Evolutionary conservation across 2,329 filamentous ascomycete species (phyloP).

Genomic region (Talaromyces sp.): DNA sequence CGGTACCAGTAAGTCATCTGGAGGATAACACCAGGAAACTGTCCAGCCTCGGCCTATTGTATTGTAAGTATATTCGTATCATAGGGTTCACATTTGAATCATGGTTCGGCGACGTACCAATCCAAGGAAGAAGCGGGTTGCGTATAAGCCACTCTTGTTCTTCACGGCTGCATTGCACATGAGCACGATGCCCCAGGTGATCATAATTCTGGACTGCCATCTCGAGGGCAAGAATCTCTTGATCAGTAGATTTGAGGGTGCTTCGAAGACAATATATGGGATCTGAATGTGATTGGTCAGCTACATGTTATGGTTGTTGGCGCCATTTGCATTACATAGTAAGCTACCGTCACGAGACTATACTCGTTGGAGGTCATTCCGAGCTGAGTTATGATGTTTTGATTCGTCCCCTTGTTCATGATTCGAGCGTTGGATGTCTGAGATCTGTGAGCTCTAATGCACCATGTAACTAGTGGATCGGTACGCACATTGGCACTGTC

Average conservation of each 20-base stretch:
- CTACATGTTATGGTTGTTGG: background rate
- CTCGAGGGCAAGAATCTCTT: constrained; percentile 14
- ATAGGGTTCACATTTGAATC: too few relatives aligned
- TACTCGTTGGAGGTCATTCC: constrained; percentile 32
- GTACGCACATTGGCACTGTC: constrained; percentile 31
- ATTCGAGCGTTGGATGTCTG: constrained; percentile 35
- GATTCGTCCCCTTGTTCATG: constrained; percentile 34
- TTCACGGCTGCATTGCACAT: constrained; percentile 41
- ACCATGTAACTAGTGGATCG: background rate
- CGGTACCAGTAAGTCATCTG: constrained; percentile 50
- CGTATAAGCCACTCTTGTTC: constrained; percentile 38
- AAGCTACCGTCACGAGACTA: constrained; percentile 34
- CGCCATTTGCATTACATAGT: constrained; percentile 30
- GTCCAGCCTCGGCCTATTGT: constrained; percentile 37
- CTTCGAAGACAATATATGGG: constrained; percentile 27
- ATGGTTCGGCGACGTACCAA: constrained; percentile 24
- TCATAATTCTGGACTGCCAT: constrained; percentile 21
- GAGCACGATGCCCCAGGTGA: constrained; percentile 28
- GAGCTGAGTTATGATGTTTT: constrained; percentile 28
- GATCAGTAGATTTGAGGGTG: constrained; percentile 22
- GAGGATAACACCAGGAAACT: constrained; percentile 43
- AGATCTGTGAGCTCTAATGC: constrained; percentile 12
- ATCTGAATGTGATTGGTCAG: constrained; percentile 18
- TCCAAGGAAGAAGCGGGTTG: constrained; percentile 43
- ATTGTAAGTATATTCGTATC: background rate